Conservation (phyloP, 345 rosid genomes). For the Rhodamnia rubescens region DNA sequence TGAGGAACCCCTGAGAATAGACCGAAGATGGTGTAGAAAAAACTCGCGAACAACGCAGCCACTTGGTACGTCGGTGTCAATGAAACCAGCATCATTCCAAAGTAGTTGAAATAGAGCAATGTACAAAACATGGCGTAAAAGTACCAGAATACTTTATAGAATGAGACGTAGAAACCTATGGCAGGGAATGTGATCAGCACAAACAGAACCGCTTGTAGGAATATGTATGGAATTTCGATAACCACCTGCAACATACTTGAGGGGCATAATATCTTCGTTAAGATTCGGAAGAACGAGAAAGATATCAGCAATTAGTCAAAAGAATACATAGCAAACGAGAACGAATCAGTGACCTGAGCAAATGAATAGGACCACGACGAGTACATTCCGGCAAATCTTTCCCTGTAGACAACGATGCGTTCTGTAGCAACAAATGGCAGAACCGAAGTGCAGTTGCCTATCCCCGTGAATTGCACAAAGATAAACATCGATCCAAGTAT, state of each 20-base stretch:
- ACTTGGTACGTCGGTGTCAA: constrained; percentile 23
- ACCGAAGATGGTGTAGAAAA: constrained; percentile 13
- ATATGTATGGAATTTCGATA: constrained; percentile 32
- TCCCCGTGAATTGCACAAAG: constrained; percentile 23
- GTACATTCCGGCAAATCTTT: constrained; percentile 60
- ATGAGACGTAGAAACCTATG: constrained; percentile 20
- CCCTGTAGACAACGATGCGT: constrained; percentile 41
- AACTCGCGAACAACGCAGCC: constrained; percentile 19
- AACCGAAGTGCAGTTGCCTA: constrained; percentile 31
- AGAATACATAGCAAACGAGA: neutral
- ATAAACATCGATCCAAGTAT: constrained; percentile 33
- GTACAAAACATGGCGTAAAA: constrained; percentile 29
- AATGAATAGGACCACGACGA: constrained; percentile 49
- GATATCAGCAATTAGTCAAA: neutral
- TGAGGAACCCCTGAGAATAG: constrained; percentile 39
- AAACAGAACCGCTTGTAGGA: constrained; percentile 23
- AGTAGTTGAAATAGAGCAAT: constrained; percentile 27
- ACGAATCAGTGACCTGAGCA: constrained; percentile 31
- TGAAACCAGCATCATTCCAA: constrained; percentile 38
- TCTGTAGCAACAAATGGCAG: constrained; percentile 34
- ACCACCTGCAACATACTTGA: constrained; percentile 10
- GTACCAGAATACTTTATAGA: constrained; percentile 32
- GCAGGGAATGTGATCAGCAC: constrained; percentile 25
- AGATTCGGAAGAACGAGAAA: neutral
- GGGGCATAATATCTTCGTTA: neutral